phyloP scores from a whole-genome alignment of 2,329 filamentous ascomycete species.

The Rasamsonia emersonii region DNA sequence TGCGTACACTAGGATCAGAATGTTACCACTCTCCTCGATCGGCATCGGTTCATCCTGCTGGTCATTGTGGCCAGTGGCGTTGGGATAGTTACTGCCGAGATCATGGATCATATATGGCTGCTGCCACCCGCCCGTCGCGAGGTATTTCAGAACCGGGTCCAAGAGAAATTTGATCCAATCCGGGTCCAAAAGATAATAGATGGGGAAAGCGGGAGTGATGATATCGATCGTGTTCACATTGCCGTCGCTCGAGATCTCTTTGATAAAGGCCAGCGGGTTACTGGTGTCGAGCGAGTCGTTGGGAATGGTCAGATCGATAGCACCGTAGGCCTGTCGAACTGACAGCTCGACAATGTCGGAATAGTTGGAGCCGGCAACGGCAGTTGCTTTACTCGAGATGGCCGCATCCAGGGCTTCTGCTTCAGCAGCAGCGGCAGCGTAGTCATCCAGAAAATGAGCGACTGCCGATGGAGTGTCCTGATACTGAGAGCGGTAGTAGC shows the following conservation, averaged over 20 bases:
- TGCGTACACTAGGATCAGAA: slow-evolving; percentile 30
- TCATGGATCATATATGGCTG: slow-evolving; percentile 34
- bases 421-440: slow-evolving; percentile 26
- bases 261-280: slow-evolving; percentile 29
- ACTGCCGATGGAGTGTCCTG: slow-evolving; percentile 25
- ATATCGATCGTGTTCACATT: slow-evolving; percentile 38
- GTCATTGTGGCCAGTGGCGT: slow-evolving; percentile 32
- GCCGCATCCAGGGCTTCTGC: slow-evolving; percentile 24
- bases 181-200: slow-evolving; percentile 36
- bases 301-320: slow-evolving; percentile 33
- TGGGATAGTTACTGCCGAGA: slow-evolving; percentile 33
- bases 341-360: slow-evolving; percentile 34
- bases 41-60: slow-evolving; percentile 34
- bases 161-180: slow-evolving; percentile 36
- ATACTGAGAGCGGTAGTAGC: slow-evolving; percentile 32
- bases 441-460: slow-evolving; percentile 33
- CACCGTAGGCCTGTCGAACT: slow-evolving; percentile 34
- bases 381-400: slow-evolving; percentile 19
- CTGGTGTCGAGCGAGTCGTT: slow-evolving; percentile 22
- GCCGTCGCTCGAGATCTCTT: slow-evolving; percentile 37
- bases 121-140: slow-evolving; percentile 31
- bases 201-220: slow-evolving; percentile 35
- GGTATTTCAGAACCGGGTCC: slow-evolving; percentile 36
- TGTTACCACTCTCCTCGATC: slow-evolving; percentile 33
- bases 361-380: slow-evolving; percentile 30